Base-by-base conservation (phyloP, 192 early-diverging fungal species). In the Gryganskiella cystojenkinii region DNA sequence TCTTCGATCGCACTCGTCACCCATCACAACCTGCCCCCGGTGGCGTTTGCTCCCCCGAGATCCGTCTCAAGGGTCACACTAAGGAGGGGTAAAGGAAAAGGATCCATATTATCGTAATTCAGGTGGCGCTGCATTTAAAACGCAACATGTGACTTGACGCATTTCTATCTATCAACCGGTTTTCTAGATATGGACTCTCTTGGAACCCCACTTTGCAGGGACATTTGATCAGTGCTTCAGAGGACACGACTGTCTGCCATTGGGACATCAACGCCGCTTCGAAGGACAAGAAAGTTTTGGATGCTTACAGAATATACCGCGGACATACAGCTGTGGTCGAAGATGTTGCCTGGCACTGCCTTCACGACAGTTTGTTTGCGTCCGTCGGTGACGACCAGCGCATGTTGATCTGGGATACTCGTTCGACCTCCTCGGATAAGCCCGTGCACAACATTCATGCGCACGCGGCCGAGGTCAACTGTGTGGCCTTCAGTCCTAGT, bases 301-400 rank as follows among this genome's bases (percentile, higher is more conserved):
- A 93, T 42, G 92, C 98, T 15, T 70, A 87, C 27, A 73, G 89
- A n/a, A 90, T 90, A 44, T 99, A 93, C 81, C 82, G 74, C 10
- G 95, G 91, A 13, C 98, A 99, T 75, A 92, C 95, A 24, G 92
- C 95, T 3, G 90, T 92, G 64, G 98, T 99, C 42, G 96, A 97
- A 89, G 98, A 99, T 84, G 93, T 98, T 35, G 92, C 95, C 8
- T 99, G 98, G 98, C 93, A 95, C 63, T 81, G 81, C 31, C 80
- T 91, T 70, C 88, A 95, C 73, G 87, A 93, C 24, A 87, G 90
- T 46, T 82, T 99, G 42, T 99, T 99, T 85, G 98, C 95, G 4
- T 98, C 96, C 28, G 98, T 98, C 17, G 96, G 95, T 45, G 98
- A 99, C 82, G 98, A 99, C 81, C 92, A 91, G 55, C 89, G 92